Evolutionary conservation across 805 yeast genomes (phyloP), one percentile per base, ranked within the genome.

Genomic region (Candida silvatica): DNA sequence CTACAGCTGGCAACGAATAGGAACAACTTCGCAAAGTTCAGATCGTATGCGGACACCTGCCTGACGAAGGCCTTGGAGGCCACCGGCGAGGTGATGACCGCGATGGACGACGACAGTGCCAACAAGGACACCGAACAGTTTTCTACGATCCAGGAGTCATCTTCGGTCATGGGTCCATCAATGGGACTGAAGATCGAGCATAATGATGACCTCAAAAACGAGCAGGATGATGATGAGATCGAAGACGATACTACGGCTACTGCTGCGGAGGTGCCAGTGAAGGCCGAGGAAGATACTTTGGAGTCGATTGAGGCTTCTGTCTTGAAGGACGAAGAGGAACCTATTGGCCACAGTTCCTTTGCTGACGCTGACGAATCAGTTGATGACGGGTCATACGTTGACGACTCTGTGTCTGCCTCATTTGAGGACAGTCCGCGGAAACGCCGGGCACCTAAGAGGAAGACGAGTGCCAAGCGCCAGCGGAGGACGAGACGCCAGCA

Each of bases 1-100:
- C 42, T 58, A 32, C 48, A 48, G 28, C 44, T 40, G 8, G 16
- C 27, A 3, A 35, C 49, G 6, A 39, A 51, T 4, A 42, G 43
- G 22, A 53, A 49, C 24, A 43, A 55, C 4, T 44, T 46, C 24
- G 39, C 33, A 9, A 46, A 49, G 34, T 51, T 54, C 36, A 46
- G 46, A 20, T 45, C 41, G 11, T 49, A 49, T 18, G 45, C 51
- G 8, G 48, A 49, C 12, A 52, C 48, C 20, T 55, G 58, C 34
- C 37, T 50, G 2, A 38, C 32, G 18, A 42, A 40, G 5, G 47
- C 49, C n/a, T n/a, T n/a, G n/a, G n/a, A n/a, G n/a, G n/a, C n/a
- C n/a, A 35, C 28, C 7, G 37, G 25, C 4, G 41, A 28, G 14
- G 49, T 37, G 3, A 33, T 35, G 22, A 48, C 39, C 9, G 36